A percentile compares a stretch with the other conserved stretches of the same genome.
Conservation (phyloP, 108 stramenopile genomes). For the Tribonema minus region DNA sequence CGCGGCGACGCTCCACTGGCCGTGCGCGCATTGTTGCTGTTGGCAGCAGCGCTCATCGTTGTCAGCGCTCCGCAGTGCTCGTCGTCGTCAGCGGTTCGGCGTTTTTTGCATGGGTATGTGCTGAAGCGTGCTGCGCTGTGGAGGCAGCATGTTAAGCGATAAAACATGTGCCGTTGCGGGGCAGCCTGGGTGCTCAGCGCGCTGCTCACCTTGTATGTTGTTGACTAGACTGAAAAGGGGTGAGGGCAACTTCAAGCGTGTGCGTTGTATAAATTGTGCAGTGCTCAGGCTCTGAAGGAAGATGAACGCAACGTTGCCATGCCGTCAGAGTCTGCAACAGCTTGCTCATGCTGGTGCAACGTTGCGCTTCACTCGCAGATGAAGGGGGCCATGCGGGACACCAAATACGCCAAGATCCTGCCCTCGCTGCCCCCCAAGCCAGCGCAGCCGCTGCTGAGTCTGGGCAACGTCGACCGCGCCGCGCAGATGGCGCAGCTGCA, state of each 20-base stretch:
- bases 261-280: conserved; percentile 22
- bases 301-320: neutral
- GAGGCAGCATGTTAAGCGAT: too few species aligned
- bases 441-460: neutral
- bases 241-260: neutral
- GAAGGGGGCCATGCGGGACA: conserved; percentile 30
- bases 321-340: neutral
- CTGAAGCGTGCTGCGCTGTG: too few species aligned
- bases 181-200: too few species aligned
- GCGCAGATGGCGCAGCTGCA: conserved; percentile 26
- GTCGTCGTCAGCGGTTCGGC: neutral
- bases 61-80: neutral
- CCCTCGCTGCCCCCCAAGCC: conserved; percentile 12
- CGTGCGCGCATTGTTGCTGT: too few species aligned
- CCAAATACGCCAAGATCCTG: conserved; percentile 28
- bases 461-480: conserved; percentile 15
- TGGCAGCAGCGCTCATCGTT: neutral
- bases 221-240: neutral
- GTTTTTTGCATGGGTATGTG: neutral
- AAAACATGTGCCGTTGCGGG: too few species aligned
- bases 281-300: neutral
- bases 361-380: conserved; percentile 11
- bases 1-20: too few species aligned
- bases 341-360: conserved; percentile 3
- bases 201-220: too few species aligned